phyloP scores from a whole-genome alignment of 305 asterid species.

The Fraxinus nigra region DNA sequence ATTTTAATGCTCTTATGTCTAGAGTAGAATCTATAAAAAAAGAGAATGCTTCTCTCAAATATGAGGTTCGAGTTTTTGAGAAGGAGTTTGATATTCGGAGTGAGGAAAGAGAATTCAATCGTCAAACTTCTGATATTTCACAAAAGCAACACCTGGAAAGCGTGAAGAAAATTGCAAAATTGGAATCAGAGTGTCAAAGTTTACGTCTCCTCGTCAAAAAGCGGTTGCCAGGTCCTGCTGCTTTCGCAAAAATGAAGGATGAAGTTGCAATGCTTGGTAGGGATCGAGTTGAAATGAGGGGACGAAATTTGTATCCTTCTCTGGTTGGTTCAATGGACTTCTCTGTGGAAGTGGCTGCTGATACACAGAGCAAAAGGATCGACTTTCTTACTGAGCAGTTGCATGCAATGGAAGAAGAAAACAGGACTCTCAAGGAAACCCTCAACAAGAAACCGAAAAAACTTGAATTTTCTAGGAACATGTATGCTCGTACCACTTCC shows the following conservation, averaged over 20 bases:
- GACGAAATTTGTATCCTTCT: conserved; percentile 43
- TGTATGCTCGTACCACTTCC: conserved; percentile 29
- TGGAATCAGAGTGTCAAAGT: conserved; percentile 71
- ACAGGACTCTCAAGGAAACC: conserved; percentile 46
- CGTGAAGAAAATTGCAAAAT: conserved; percentile 44
- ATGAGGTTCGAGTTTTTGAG: conserved; percentile 70
- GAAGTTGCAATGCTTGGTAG: conserved; percentile 55
- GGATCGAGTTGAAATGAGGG: conserved; percentile 38
- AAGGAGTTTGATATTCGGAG: conserved; percentile 72
- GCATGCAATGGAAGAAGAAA: conserved; percentile 54
- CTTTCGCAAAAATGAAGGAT: conserved; percentile 62
- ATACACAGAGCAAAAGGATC: conserved; percentile 36
- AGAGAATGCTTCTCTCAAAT: conserved; percentile 59
- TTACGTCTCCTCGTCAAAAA: conserved; percentile 60
- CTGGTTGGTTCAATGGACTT: conserved; percentile 35
- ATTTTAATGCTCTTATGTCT: conserved; percentile 37
- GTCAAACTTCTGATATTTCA: conserved; percentile 52
- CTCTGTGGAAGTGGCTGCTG: conserved; percentile 29
- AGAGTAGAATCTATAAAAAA: conserved; percentile 63
- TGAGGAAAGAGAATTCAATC: conserved; percentile 69
- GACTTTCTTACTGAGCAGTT: conserved; percentile 49
- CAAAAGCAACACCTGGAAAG: conserved; percentile 60
- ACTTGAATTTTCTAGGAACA: conserved; percentile 22
- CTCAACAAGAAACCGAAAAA: conserved; percentile 34
- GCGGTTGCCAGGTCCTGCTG: conserved; percentile 70